phyloP scores from a whole-genome alignment of 352 stramenopile genomes.

The Pythium aristosporum region DNA sequence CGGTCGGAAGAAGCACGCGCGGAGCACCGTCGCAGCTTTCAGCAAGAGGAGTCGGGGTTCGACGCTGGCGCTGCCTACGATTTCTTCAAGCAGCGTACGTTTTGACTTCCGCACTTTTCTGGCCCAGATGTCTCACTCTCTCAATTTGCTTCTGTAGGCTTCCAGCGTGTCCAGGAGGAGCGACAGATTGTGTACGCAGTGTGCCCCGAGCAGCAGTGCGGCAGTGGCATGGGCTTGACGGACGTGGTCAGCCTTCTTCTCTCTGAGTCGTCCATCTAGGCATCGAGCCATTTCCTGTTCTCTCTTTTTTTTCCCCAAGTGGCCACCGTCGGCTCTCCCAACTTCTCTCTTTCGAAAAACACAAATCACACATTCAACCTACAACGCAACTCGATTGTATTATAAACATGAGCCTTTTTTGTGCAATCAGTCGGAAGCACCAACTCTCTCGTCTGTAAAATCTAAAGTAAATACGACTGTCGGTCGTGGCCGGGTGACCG shows the following conservation, averaged over 20 bases:
- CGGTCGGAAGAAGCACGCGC: slow-evolving; percentile 46
- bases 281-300: no score
- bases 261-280: background rate
- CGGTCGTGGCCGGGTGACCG: slow-evolving; percentile 16
- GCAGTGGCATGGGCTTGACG: slow-evolving; percentile 11
- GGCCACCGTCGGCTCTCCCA: background rate
- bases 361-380: background rate
- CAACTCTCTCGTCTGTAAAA: background rate
- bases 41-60: slow-evolving; percentile 47
- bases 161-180: slow-evolving; percentile 26
- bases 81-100: slow-evolving; percentile 68
- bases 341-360: background rate
- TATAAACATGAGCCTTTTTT: slow-evolving; percentile 12
- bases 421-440: background rate
- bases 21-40: slow-evolving; percentile 48
- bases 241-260: slow-evolving; percentile 20
- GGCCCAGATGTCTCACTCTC: background rate
- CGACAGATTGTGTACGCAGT: slow-evolving; percentile 26
- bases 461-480: slow-evolving; percentile 22
- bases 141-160: slow-evolving; percentile 19
- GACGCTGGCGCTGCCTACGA: slow-evolving; percentile 55
- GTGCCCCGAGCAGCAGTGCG: slow-evolving; percentile 20
- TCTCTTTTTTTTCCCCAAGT: no score
- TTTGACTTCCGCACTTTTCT: background rate
- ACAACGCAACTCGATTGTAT: background rate